Conservation (phyloP, 495 filamentous ascomycete genomes). For the Penicillium robsamsonii region DNA sequence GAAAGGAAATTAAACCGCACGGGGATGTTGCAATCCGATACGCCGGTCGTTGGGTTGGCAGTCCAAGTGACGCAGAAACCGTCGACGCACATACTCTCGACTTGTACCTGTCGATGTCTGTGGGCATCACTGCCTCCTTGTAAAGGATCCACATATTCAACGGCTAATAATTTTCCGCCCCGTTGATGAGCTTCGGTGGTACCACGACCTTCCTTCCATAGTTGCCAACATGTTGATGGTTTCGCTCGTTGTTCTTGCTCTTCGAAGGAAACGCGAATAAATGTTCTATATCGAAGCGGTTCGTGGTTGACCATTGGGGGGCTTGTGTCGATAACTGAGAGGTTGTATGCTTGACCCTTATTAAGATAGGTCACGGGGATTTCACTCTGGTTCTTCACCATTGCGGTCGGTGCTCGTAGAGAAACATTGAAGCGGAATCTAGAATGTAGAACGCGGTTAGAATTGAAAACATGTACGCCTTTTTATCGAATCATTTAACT, state of each 20-base stretch:
- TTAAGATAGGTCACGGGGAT: slow-evolving; percentile 96
- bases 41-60: slow-evolving; percentile 55
- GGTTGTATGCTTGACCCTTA: slow-evolving; percentile 88
- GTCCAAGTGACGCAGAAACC: slow-evolving; percentile 91
- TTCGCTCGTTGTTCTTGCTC: slow-evolving; percentile 84
- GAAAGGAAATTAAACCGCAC: slow-evolving; percentile 98
- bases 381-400: slow-evolving; percentile 83
- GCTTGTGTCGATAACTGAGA: slow-evolving; percentile 68
- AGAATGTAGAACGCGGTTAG: slow-evolving; percentile 23
- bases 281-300: slow-evolving; percentile 71
- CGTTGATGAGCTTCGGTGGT: slow-evolving; percentile 86
- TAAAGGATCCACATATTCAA: slow-evolving; percentile 83
- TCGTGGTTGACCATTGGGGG: slow-evolving; percentile 46
- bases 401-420: slow-evolving; percentile 92
- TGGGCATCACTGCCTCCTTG: slow-evolving; percentile 68
- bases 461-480: neutral
- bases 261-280: slow-evolving; percentile 88
- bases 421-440: slow-evolving; percentile 92
- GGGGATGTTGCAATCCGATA: slow-evolving; percentile 72
- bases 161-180: slow-evolving; percentile 82
- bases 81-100: slow-evolving; percentile 84
- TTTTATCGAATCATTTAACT: slow-evolving; percentile 14
- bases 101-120: slow-evolving; percentile 68
- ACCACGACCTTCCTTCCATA: slow-evolving; percentile 94
- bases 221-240: slow-evolving; percentile 82